Percentiles rank a stretch among this genome's conserved stretches.
phyloP scores from a whole-genome alignment of 352 stramenopile genomes.

The Blastocystis sp. region DNA sequence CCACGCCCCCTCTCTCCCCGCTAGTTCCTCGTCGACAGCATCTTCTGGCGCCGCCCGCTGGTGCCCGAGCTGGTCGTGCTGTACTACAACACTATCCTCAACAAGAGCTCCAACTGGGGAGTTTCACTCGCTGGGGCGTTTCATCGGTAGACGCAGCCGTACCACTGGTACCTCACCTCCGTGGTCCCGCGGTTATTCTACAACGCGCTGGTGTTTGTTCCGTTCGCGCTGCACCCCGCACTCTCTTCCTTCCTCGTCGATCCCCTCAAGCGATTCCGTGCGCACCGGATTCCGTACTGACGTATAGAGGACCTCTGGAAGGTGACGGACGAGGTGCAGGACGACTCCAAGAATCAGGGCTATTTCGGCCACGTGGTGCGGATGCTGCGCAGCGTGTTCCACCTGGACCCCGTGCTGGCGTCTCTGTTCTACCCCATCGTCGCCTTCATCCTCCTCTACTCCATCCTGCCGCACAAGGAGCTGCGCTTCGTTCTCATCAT shows the following conservation, averaged over 20 bases:
- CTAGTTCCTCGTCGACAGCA: conserved; percentile 81
- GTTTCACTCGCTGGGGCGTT: conserved; percentile 74
- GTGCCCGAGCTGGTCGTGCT: conserved; percentile 97
- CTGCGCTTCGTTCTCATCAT: conserved; percentile 74
- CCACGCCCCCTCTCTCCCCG: background rate
- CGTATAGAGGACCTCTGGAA: conserved; percentile 27
- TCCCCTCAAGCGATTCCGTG: background rate
- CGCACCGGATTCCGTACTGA: background rate
- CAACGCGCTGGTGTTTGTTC: conserved; percentile 71
- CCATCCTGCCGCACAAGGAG: conserved; percentile 94
- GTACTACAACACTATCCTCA: conserved; percentile 92
- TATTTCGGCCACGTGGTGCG: background rate
- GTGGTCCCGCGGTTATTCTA: conserved; percentile 83
- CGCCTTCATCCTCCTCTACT: conserved; percentile 89
- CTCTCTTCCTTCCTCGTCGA: conserved; percentile 73
- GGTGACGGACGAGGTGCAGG: background rate
- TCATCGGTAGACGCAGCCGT: conserved; percentile 75
- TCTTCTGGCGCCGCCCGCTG: conserved; percentile 80
- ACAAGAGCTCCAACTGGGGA: conserved; percentile 94
- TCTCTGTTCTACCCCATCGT: conserved; percentile 71
- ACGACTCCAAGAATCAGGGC: background rate
- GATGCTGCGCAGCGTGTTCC: conserved; percentile 14
- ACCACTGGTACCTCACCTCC: conserved; percentile 91
- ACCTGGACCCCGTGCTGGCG: conserved; percentile 11
- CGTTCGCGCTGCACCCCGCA: conserved; percentile 73